These are phyloP conservation scores for Haplosporangium gracile DNA, from an alignment of 192 early-diverging fungal species.

Conservation along the genomic window DNA sequence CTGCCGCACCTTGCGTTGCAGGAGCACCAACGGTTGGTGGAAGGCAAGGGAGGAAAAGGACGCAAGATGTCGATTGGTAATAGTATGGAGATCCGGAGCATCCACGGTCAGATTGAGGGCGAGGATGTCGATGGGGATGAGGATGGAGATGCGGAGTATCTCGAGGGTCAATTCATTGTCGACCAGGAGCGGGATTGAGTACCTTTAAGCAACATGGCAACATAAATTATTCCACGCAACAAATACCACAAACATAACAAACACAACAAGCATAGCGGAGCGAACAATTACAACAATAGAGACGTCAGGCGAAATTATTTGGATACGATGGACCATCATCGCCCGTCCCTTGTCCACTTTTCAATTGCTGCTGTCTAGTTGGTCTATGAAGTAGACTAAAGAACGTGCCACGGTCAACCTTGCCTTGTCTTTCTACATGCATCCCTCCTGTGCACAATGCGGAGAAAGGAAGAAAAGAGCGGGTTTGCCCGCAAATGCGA, in stretches of 20 bases:
- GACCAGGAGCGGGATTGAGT: constrained; percentile 1
- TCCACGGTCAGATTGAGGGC: neutral
- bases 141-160: constrained; percentile 21
- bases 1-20: neutral
- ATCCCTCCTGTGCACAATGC: neutral
- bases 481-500: constrained; percentile 1
- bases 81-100: neutral
- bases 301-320: neutral
- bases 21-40: neutral
- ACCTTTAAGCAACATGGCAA: too few species aligned
- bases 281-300: neutral
- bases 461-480: neutral
- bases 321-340: too few species aligned
- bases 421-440: too few species aligned
- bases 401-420: too few species aligned
- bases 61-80: neutral
- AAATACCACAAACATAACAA: neutral
- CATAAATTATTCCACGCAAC: neutral
- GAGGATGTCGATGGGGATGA: constrained; percentile 4
- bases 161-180: constrained; percentile 23
- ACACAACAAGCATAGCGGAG: too few species aligned
- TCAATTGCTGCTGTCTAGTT: too few species aligned
- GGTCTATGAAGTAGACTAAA: too few species aligned
- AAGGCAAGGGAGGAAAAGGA: neutral
- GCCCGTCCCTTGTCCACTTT: too few species aligned